These are phyloP conservation scores for Sparassis latifolia DNA, from an alignment of 1,284 basidiomycete genomes.

Conservation along the genomic window DNA sequence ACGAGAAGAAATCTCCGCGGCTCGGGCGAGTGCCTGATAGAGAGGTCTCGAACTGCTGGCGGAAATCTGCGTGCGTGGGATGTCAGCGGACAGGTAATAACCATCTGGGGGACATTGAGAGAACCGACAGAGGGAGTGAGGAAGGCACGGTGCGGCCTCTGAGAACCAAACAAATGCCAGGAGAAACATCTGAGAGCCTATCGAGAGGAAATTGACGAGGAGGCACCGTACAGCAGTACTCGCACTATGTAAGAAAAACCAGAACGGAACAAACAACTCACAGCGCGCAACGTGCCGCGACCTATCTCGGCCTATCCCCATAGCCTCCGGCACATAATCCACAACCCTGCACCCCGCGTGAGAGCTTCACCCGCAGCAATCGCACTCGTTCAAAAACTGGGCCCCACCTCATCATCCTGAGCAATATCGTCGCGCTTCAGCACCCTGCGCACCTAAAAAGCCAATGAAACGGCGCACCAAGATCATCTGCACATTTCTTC, in stretches of 20 bases:
- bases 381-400: conserved; percentile 43
- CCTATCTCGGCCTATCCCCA: conserved; percentile 53
- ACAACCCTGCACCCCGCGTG: conserved; percentile 46
- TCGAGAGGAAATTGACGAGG: too few relatives aligned
- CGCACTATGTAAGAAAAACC: too few relatives aligned
- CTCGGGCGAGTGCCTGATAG: conserved; percentile 20
- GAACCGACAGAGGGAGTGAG: too few relatives aligned
- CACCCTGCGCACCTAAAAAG: background rate
- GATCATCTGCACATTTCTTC: conserved; percentile 49
- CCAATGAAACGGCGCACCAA: conserved; percentile 23
- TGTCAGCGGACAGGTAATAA: too few relatives aligned
- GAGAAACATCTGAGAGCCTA: too few relatives aligned
- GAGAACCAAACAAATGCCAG: background rate
- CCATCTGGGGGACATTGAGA: too few relatives aligned
- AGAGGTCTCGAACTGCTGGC: conserved; percentile 25
- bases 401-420: too few relatives aligned
- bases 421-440: background rate
- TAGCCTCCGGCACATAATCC: conserved; percentile 56
- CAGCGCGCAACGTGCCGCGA: conserved; percentile 36
- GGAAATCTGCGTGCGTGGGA: conserved; percentile 18
- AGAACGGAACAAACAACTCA: too few relatives aligned
- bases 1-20: conserved; percentile 24
- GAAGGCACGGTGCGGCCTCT: too few relatives aligned
- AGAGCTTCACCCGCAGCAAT: conserved; percentile 52
- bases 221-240: too few relatives aligned